These are phyloP conservation scores for Gymnopilus dilepis DNA, from an alignment of 768 basidiomycete genomes.

Conservation along the genomic window DNA sequence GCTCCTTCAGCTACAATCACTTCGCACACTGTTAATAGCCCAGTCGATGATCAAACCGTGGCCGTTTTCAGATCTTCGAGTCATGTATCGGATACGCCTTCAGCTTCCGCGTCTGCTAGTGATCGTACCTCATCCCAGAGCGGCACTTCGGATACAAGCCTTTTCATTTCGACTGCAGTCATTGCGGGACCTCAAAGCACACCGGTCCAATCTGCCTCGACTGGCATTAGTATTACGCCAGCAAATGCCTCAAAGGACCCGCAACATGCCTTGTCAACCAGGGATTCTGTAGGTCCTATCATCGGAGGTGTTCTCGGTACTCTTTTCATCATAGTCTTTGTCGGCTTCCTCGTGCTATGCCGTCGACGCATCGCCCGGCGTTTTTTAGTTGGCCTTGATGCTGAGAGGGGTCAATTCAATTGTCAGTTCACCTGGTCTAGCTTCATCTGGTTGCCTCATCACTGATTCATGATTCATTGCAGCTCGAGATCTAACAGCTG, in stretches of 20 bases:
- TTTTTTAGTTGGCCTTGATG: neutral
- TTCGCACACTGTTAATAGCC: too few relatives aligned
- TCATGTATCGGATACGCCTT: too few relatives aligned
- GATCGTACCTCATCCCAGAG: too few relatives aligned
- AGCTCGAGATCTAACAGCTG: neutral
- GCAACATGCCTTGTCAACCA: neutral
- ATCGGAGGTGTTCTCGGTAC: slow-evolving; percentile 10
- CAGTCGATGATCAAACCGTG: too few relatives aligned
- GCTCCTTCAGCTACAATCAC: neutral
- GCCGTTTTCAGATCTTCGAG: too few relatives aligned
- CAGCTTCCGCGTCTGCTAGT: too few relatives aligned
- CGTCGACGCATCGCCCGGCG: neutral
- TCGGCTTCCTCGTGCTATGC: slow-evolving; percentile 6
- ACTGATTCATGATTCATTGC: neutral
- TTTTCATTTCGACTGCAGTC: too few relatives aligned
- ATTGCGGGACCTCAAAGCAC: neutral
- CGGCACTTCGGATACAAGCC: too few relatives aligned
- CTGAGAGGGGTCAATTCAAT: neutral
- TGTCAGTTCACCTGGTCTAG: neutral
- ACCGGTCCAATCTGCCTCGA: neutral
- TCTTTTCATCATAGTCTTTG: neutral
- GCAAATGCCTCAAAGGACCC: neutral
- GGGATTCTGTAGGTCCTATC: slow-evolving; percentile 1
- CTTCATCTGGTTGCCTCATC: too few relatives aligned
- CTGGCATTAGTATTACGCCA: neutral